Base-by-base conservation (phyloP, 495 filamentous ascomycete genomes). In the Cladorrhinum samala region DNA sequence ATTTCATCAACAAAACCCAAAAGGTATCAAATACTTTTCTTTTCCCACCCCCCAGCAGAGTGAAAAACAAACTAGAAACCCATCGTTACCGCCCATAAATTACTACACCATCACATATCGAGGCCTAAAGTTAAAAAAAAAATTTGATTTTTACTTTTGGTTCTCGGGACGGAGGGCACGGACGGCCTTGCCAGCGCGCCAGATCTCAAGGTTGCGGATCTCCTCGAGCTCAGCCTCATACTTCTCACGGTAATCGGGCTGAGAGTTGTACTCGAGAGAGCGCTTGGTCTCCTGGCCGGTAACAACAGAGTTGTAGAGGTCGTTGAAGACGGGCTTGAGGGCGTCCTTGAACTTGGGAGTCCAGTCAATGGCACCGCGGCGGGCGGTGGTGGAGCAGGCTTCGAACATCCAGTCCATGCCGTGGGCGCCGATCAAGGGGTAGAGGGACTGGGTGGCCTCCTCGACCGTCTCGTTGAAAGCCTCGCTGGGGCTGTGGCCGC, bases 401-500 rank as follows among this genome's bases (percentile, higher is more conserved):
- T 91, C 90, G 79, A 95, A 98, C 94, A 98, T 97, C 89, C 93
- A 98, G 80, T 97, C 93, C 93, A 98, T 98, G 61, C 93, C 93
- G 72, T 97, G 86, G 65, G 79, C 81, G 68, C 91, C 93, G 65
- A 98, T 97, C 61, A 98, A 79, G 52, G 93, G 93, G 82, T 97
- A 98, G 54, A 97, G 81, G 61, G 84, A 89, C 83, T 97, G 94
- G 38, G 93, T 98, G 55, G 93, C 93, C 78, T 98, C 93, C 80
- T 98, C 93, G 54, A 98, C 93, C 59, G 93, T 96, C 89, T 97
- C 93, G 81, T 98, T 97, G 87, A 98, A 97, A 56, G 93, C 93
- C 79, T 98, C 94, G 66, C 86, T 91, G 67, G 93, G 93, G 79
- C 79, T 84, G 84, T 98, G 93, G 73, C 93, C 93, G 60, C 86